Conservation (phyloP, 2,329 filamentous ascomycete species). For the Beauveria pseudobassiana region DNA sequence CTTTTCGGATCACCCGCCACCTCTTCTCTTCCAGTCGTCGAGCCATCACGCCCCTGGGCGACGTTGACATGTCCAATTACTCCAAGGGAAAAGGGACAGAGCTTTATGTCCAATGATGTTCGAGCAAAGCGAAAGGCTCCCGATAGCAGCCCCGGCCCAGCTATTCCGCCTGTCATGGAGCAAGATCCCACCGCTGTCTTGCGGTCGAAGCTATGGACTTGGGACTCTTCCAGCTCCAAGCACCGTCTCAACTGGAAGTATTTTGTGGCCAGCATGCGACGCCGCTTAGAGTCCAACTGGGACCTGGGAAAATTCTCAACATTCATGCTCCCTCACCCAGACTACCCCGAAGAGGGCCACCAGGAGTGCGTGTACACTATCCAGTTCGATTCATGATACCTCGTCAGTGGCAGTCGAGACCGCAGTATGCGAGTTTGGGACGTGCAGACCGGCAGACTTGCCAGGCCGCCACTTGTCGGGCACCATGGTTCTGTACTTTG, state of each 20-base stretch:
- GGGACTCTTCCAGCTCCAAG: slow-evolving; percentile 37
- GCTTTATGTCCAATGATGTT: slow-evolving; percentile 21
- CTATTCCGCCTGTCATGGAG: slow-evolving; percentile 22
- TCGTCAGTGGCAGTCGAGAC: slow-evolving; percentile 92
- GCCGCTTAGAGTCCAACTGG: slow-evolving; percentile 86
- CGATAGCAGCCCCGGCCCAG: slow-evolving; percentile 24
- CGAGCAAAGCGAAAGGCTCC: slow-evolving; percentile 31
- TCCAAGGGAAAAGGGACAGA: slow-evolving; percentile 26
- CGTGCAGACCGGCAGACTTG: slow-evolving; percentile 70
- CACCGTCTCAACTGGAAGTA: slow-evolving; percentile 85
- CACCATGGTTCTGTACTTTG: slow-evolving; percentile 87
- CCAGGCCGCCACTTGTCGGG: slow-evolving; percentile 63
- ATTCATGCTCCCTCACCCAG: slow-evolving; percentile 84
- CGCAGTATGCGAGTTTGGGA: slow-evolving; percentile 86
- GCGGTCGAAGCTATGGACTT: slow-evolving; percentile 43
- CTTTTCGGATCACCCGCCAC: slow-evolving; percentile 28
- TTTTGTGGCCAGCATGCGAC: slow-evolving; percentile 72
- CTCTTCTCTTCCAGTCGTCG: slow-evolving; percentile 23
- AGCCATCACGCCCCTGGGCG: slow-evolving; percentile 19
- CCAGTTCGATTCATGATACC: slow-evolving; percentile 75
- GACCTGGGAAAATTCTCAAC: slow-evolving; percentile 71
- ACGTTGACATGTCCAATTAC: slow-evolving; percentile 23
- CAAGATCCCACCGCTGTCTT: slow-evolving; percentile 28
- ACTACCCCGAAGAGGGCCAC: slow-evolving; percentile 74
- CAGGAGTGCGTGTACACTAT: slow-evolving; percentile 91